Evolutionary conservation across 768 basidiomycete species (phyloP).

Genomic region (Mycena sanguinolenta): DNA sequence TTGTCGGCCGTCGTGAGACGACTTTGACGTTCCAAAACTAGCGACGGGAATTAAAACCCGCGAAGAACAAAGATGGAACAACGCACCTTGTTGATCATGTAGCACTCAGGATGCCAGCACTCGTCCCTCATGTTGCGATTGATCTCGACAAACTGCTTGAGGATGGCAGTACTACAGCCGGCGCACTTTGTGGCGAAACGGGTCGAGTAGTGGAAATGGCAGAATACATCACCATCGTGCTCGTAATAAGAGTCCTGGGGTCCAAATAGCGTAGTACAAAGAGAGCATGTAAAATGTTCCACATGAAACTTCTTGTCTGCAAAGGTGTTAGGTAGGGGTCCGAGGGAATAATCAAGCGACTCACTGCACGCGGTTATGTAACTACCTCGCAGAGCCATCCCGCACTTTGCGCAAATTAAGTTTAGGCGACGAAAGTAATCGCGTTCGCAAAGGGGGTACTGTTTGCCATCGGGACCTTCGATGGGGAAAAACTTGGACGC

Average conservation of each 20-base stretch:
- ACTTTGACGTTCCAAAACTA: conserved; percentile 99
- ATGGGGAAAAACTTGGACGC: conserved; percentile 99
- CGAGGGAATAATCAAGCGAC: conserved; percentile 27
- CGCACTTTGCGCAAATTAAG: conserved; percentile 97
- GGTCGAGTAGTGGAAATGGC: conserved; percentile 99
- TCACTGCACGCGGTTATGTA: conserved; percentile 99
- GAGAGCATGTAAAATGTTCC: conserved; percentile 98
- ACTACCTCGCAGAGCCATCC: conserved; percentile 92
- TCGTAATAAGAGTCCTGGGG: conserved; percentile 99
- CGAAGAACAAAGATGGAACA: conserved; percentile 4
- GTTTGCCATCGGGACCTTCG: conserved; percentile 89
- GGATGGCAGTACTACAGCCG: conserved; percentile 95
- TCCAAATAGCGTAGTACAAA: conserved; percentile 95
- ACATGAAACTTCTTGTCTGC: conserved; percentile 98
- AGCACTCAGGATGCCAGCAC: conserved; percentile 99
- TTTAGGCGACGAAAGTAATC: conserved; percentile 98
- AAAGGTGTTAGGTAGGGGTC: conserved; percentile 28
- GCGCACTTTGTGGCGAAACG: conserved; percentile 99
- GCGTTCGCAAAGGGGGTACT: conserved; percentile 96
- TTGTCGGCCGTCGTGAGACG: conserved; percentile 78
- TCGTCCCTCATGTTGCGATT: conserved; percentile 98
- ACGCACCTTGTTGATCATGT: conserved; percentile 98
- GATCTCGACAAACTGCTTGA: conserved; percentile 99
- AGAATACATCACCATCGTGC: conserved; percentile 97
- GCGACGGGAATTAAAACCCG: conserved; percentile 4